phyloP scores from a whole-genome alignment of 352 stramenopile genomes.

The Halophytophthora polymorphica region DNA sequence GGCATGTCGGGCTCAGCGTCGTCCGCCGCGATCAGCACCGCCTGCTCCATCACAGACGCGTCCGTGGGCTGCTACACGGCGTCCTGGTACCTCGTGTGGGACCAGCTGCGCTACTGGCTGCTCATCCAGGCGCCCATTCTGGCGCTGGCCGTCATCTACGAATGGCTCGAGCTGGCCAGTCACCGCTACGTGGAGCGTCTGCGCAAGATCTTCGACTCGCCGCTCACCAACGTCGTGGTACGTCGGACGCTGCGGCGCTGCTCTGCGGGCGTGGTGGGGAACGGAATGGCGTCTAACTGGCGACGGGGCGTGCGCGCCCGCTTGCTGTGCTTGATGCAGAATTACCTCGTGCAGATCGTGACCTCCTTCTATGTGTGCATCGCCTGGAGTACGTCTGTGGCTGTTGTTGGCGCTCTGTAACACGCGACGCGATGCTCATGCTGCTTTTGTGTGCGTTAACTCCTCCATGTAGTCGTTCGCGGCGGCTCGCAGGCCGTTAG shows the following conservation, averaged over 20 bases:
- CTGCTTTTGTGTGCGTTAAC: conserved; percentile 1
- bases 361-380: conserved; percentile 78
- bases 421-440: not conserved
- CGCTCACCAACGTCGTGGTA: conserved; percentile 65
- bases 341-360: conserved; percentile 76
- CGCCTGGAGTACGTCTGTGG: conserved; percentile 70
- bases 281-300: conserved; percentile 1
- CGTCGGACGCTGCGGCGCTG: conserved; percentile 2
- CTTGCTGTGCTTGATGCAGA: conserved; percentile 41
- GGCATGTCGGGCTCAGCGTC: conserved; percentile 16
- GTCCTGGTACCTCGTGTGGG: conserved; percentile 79
- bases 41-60: conserved; percentile 59
- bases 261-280: not conserved
- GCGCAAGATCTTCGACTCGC: conserved; percentile 63
- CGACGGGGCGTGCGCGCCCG: no score
- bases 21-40: conserved; percentile 11
- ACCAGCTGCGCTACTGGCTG: conserved; percentile 77
- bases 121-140: conserved; percentile 72
- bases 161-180: conserved; percentile 77
- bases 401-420: conserved; percentile 10
- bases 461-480: conserved; percentile 50
- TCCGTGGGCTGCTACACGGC: conserved; percentile 68
- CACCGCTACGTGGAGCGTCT: conserved; percentile 63
- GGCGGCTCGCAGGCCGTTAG: conserved; percentile 62
- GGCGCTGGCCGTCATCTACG: conserved; percentile 67